Percentiles rank a stretch among this genome's conserved stretches.
phyloP scores from a whole-genome alignment of 2,329 filamentous ascomycete species.

The Elsinoe perseae region DNA sequence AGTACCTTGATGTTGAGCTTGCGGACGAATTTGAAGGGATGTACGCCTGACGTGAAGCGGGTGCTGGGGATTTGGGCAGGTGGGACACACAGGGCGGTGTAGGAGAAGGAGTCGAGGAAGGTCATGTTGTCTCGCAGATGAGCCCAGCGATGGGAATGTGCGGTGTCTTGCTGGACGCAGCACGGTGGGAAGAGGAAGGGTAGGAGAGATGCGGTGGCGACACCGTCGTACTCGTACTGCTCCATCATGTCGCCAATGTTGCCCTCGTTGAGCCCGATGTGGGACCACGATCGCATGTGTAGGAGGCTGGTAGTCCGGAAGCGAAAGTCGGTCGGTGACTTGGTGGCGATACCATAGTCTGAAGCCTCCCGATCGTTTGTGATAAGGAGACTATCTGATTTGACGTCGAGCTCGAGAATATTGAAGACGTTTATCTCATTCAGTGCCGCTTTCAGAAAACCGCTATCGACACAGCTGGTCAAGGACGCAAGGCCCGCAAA shows the following conservation, averaged over 20 bases:
- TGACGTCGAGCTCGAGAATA: constrained; percentile 9
- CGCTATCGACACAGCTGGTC: not conserved
- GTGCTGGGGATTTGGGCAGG: not conserved
- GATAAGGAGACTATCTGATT: not conserved
- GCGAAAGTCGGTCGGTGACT: constrained; percentile 4
- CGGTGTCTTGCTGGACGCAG: constrained; percentile 8
- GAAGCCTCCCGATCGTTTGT: not conserved
- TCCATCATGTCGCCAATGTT: not conserved
- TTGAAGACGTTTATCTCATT: not conserved
- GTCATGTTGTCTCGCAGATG: constrained; percentile 15
- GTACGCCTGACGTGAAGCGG: not conserved
- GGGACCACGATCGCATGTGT: constrained; percentile 11
- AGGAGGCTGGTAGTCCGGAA: not conserved
- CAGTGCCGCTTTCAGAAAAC: not conserved
- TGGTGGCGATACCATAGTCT: constrained; percentile 13
- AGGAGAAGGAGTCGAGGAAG: constrained; percentile 14
- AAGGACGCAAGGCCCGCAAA: not conserved
- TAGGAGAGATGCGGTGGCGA: not conserved
- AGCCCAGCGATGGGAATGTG: constrained; percentile 13
- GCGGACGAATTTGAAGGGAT: constrained; percentile 2
- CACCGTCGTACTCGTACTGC: constrained; percentile 1
- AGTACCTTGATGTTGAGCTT: constrained; percentile 3
- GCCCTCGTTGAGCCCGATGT: constrained; percentile 14
- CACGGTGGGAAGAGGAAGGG: constrained; percentile 6
- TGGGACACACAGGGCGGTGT: not conserved